Conservation (phyloP, 2,329 filamentous ascomycete genomes). For the Nothomitra cinnamomea region DNA sequence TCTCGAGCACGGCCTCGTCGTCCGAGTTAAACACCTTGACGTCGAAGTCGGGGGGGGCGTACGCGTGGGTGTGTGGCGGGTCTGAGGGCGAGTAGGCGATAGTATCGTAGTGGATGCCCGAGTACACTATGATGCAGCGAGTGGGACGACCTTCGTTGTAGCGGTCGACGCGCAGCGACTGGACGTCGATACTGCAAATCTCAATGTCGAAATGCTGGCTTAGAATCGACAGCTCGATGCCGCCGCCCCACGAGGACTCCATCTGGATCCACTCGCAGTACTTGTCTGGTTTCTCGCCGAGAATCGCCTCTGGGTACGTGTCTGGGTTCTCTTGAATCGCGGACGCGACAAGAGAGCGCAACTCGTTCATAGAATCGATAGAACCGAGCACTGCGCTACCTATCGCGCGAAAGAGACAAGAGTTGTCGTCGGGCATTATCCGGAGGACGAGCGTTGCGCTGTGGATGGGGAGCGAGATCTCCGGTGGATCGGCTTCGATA, state of each 20-base stretch:
- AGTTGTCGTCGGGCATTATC: slow-evolving; percentile 95
- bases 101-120: slow-evolving; percentile 84
- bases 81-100: slow-evolving; percentile 56
- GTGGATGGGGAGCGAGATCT: slow-evolving; percentile 38
- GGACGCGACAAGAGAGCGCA: slow-evolving; percentile 62
- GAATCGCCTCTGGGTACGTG: slow-evolving; percentile 56
- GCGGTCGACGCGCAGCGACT: slow-evolving; percentile 46
- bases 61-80: slow-evolving; percentile 35
- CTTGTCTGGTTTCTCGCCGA: slow-evolving; percentile 53
- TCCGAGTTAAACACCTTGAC: slow-evolving; percentile 52
- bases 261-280: slow-evolving; percentile 74
- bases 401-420: slow-evolving; percentile 82
- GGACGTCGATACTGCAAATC: slow-evolving; percentile 70
- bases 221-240: slow-evolving; percentile 74
- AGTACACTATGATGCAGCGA: slow-evolving; percentile 72
- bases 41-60: slow-evolving; percentile 56
- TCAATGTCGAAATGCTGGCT: slow-evolving; percentile 74
- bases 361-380: slow-evolving; percentile 49
- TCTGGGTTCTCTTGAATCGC: slow-evolving; percentile 58
- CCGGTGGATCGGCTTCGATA: slow-evolving; percentile 40
- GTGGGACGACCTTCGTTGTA: slow-evolving; percentile 60
- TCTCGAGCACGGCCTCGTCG: slow-evolving; percentile 37
- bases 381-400: slow-evolving; percentile 58
- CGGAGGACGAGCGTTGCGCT: slow-evolving; percentile 51
- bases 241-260: slow-evolving; percentile 75